Evolutionary conservation across 345 rosid species (phyloP), one percentile per base, ranked within the genome.

Genomic region (Citrus glauca): DNA sequence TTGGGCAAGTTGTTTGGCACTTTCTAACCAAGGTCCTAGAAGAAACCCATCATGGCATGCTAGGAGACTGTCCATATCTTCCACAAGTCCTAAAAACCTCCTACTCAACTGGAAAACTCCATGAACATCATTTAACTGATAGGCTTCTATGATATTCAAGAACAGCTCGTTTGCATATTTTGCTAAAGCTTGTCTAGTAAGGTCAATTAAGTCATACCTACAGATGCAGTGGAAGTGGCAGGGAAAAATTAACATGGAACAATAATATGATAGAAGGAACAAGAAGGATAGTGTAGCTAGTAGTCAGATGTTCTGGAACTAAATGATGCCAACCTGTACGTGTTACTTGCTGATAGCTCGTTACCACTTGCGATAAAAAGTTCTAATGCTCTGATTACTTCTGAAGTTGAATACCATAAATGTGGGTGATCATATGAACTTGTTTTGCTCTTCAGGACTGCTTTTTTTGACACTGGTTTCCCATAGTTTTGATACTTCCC

Each of bases 21-120:
- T 90, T 83, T 91, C 93, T 72, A 90, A 78, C 95, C 93, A 91
- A 69, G 92, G 93, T 48, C 95, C 93, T 5, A 88, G 87, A 75
- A 91, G 91, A 84, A 88, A 88, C 61, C 92, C 91, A 60, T 88
- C 86, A 67, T 88, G 91, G 81, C 89, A 87, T 25, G 87, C 85
- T 69, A 91, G 80, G 71, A 89, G 90, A 2, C 57, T 62, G 77
- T 91, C 93, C 87, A 90, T 79, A 83, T 90, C 93, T 27, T 86
- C 87, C 45, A 88, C 95, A 33, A 88, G 90, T 53, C 86, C 88
- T 79, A 88, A 71, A 66, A 90, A 91, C 83, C 82, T 82, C 67
- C 57, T 83, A 80, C 91, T 79, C 13, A 77, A 78, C 67, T 11
- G 11, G 65, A 69, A 66, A 55, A 91, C 90, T 80, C 72, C 84